Percentiles rank a stretch among this genome's conserved stretches.
Conservation (phyloP, 805 yeast species). For the Saccharomycodes ludwigii region DNA sequence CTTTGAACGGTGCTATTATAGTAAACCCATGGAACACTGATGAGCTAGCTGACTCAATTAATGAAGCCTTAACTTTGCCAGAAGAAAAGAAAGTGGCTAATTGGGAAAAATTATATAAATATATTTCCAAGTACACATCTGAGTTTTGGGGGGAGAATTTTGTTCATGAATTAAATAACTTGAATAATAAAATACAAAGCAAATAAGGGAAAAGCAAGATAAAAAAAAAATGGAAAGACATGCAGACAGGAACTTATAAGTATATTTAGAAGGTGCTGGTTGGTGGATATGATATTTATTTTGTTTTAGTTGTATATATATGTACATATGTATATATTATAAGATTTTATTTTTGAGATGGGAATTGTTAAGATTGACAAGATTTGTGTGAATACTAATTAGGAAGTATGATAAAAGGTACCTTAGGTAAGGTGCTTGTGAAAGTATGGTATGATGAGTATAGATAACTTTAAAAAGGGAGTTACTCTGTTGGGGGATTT, state of each 20-base stretch:
- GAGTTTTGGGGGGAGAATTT: constrained; percentile 96
- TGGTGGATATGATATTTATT: no score
- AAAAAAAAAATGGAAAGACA: no score
- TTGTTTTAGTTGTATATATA: background rate
- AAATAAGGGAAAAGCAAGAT: background rate
- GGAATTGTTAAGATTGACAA: no score
- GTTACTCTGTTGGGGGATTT: no score
- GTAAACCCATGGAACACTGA: constrained; percentile 99
- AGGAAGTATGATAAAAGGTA: no score
- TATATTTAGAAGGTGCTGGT: no score
- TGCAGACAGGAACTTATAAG: no score
- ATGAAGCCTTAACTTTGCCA: constrained; percentile 77
- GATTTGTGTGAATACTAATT: no score
- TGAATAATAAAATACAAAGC: constrained; percentile 13
- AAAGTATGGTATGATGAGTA: no score
- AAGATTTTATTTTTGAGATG: background rate
- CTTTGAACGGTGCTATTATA: constrained; percentile 82
- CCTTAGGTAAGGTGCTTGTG: no score
- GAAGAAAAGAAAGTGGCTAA: constrained; percentile 68
- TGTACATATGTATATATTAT: background rate
- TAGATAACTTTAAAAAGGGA: no score
- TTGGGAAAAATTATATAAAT: constrained; percentile 72
- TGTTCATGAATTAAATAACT: constrained; percentile 66
- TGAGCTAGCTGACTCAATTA: constrained; percentile 74
- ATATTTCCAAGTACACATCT: constrained; percentile 87